phyloP scores from a whole-genome alignment of 345 rosid genomes.

The Ceriops decandra region DNA sequence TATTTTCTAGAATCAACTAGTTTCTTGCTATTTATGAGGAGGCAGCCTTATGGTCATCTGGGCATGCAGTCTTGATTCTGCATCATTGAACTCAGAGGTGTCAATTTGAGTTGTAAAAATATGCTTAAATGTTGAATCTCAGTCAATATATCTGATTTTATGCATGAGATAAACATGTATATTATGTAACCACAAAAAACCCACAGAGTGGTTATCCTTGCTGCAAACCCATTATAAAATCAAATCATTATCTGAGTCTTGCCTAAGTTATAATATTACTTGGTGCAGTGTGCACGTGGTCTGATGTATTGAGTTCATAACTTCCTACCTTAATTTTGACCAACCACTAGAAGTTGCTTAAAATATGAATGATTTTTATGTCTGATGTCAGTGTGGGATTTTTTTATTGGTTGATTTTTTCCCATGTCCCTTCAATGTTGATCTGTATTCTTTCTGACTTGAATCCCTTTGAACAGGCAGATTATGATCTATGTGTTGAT shows the following conservation, averaged over 20 bases:
- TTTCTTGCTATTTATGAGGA: slow-evolving; percentile 1
- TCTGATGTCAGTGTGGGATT: not conserved
- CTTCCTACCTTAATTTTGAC: no score
- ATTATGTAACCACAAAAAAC: no score
- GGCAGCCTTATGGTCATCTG: not conserved
- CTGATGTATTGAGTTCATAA: no score
- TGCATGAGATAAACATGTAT: no score
- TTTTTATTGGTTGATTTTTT: not conserved
- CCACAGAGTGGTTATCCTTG: no score
- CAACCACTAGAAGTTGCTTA: no score
- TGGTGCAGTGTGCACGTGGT: not conserved
- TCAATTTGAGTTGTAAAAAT: not conserved
- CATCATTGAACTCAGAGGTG: not conserved
- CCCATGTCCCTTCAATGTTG: not conserved
- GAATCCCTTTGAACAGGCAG: slow-evolving; percentile 70
- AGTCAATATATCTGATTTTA: no score
- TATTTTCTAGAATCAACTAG: slow-evolving; percentile 9
- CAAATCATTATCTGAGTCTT: not conserved
- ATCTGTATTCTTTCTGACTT: slow-evolving; percentile 22
- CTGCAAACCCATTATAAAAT: not conserved
- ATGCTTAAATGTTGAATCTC: not conserved
- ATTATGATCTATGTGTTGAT: slow-evolving; percentile 94
- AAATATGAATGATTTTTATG: not conserved
- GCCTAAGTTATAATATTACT: not conserved
- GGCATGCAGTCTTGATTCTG: not conserved